Evolutionary conservation across 352 stramenopile genomes (phyloP).

Genomic region (Phytophthora boehmeriae): DNA sequence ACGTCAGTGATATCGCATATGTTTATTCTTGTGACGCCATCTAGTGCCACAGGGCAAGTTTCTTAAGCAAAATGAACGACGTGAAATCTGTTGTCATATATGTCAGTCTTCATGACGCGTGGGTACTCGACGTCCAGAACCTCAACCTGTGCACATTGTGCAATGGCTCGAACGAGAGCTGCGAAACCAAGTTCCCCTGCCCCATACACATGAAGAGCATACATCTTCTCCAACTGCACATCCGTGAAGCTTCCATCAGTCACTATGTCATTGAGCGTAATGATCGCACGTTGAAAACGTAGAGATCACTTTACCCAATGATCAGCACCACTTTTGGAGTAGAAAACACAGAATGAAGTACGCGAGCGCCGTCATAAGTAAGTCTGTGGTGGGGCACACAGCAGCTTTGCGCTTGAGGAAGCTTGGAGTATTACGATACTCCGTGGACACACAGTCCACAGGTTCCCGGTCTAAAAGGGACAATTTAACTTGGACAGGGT

Average conservation of each 20-base stretch:
- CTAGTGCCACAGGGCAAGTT: neutral
- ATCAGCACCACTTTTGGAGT: no score
- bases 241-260: neutral
- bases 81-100: slow-evolving; percentile 4
- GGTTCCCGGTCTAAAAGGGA: no score
- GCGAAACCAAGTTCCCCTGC: neutral
- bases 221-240: neutral
- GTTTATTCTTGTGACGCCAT: neutral
- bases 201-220: neutral
- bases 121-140: slow-evolving; percentile 1
- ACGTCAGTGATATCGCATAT: neutral
- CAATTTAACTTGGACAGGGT: no score
- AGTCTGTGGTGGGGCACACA: no score
- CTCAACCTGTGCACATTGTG: neutral
- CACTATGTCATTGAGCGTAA: no score
- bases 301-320: no score
- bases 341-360: no score
- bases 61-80: neutral
- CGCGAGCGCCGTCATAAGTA: no score
- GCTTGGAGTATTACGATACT: no score
- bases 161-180: neutral
- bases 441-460: no score
- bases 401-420: no score
- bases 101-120: neutral
- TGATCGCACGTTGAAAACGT: no score